phyloP scores from a whole-genome alignment of 225 moss, liverwort and hornwort species.

The Neckera pumila region DNA sequence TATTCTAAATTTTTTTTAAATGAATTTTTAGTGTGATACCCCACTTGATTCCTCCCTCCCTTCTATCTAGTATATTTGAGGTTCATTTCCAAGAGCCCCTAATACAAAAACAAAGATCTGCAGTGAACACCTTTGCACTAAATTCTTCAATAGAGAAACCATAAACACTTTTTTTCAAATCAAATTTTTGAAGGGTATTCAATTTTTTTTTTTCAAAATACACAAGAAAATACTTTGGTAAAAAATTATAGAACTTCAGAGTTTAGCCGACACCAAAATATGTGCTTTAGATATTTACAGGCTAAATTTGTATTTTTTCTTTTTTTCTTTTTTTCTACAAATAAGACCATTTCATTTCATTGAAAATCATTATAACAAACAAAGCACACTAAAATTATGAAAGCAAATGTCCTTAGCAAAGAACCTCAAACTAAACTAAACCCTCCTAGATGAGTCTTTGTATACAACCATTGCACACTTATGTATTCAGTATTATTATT shows the following conservation, averaged over 20 bases:
- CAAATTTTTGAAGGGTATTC: no score
- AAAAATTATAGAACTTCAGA: neutral
- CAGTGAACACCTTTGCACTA: neutral
- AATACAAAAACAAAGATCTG: neutral
- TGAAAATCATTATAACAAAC: neutral
- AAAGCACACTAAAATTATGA: neutral
- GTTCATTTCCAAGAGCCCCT: no score
- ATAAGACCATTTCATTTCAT: neutral
- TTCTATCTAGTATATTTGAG: no score
- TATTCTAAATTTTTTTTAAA: no score
- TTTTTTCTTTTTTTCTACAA: neutral
- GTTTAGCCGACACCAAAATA: neutral
- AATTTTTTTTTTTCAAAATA: neutral
- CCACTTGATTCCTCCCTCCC: neutral
- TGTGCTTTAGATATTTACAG: neutral
- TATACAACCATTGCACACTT: neutral
- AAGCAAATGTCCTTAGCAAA: rapidly evolving
- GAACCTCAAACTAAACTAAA: neutral
- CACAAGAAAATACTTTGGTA: neutral
- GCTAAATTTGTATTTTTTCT: neutral
- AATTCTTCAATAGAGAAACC: neutral
- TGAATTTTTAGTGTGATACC: no score
- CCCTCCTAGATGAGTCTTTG: neutral
- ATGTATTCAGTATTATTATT: neutral
- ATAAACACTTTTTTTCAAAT: no score